Conservation (phyloP, 805 yeast genomes). For the Starmerella lactis-condensi region DNA sequence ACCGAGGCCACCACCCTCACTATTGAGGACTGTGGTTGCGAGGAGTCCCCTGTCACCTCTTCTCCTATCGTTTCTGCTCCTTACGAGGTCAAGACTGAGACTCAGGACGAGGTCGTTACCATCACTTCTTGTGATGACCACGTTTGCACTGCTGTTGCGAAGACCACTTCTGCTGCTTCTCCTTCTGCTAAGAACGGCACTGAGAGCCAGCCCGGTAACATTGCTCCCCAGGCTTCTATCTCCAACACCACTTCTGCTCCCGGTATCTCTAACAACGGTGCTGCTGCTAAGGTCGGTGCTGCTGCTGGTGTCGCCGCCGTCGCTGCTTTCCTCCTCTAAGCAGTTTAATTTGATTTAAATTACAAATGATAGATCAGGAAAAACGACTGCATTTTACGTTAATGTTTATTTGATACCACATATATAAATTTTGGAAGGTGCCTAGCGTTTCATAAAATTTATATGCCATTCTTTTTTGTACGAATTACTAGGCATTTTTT, state of each 20-base stretch:
- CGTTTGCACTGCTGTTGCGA: background rate
- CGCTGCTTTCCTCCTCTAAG: conserved; percentile 14
- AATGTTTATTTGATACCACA: too few relatives aligned
- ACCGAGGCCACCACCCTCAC: conserved; percentile 37
- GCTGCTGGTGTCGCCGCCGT: conserved; percentile 16
- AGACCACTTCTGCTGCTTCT: conserved; percentile 1
- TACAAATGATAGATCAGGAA: too few relatives aligned
- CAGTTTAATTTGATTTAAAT: background rate
- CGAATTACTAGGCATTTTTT: too few relatives aligned
- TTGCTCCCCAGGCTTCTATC: conserved; percentile 5
- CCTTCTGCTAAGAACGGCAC: background rate
- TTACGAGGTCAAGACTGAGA: conserved; percentile 4
- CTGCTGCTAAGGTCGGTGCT: conserved; percentile 12
- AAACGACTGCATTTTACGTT: too few relatives aligned
- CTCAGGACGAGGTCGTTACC: conserved; percentile 12
- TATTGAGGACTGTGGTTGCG: conserved; percentile 44
- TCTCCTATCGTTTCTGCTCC: conserved; percentile 1
- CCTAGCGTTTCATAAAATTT: too few relatives aligned
- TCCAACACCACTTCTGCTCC: conserved; percentile 7
- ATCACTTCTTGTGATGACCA: conserved; percentile 9
- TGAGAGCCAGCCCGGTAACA: background rate
- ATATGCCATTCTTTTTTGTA: too few relatives aligned
- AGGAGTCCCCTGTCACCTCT: background rate
- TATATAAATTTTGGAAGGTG: too few relatives aligned
- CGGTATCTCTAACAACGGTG: conserved; percentile 8